Evolutionary conservation across 345 rosid species (phyloP).

Genomic region (Triadica sebifera): DNA sequence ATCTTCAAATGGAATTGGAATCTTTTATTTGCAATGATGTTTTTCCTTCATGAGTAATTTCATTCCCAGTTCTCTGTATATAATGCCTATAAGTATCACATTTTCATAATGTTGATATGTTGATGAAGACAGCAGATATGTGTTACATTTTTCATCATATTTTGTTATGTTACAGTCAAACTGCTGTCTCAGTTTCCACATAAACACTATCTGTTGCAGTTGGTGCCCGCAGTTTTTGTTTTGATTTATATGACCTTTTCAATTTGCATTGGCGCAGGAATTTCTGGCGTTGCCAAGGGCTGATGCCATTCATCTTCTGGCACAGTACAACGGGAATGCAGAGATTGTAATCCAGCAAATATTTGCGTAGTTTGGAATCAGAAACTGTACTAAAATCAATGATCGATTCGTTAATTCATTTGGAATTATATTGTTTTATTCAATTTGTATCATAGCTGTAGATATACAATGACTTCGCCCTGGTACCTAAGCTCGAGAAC

Average conservation of each 20-base stretch:
- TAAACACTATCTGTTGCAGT: too few relatives aligned
- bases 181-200: too few relatives aligned
- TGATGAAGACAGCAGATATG: too few relatives aligned
- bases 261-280: constrained; percentile 51
- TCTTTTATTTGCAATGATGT: too few relatives aligned
- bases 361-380: constrained; percentile 44
- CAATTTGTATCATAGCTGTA: constrained; percentile 16
- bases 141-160: too few relatives aligned
- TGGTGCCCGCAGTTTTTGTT: background rate
- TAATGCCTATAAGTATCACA: too few relatives aligned
- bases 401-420: constrained; percentile 24
- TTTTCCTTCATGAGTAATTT: too few relatives aligned
- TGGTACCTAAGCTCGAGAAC: background rate
- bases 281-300: constrained; percentile 97
- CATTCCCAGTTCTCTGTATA: too few relatives aligned
- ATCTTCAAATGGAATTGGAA: background rate
- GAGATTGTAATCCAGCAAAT: constrained; percentile 84
- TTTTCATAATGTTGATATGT: too few relatives aligned
- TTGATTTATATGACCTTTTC: background rate
- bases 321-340: constrained; percentile 79
- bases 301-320: constrained; percentile 88
- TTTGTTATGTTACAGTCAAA: too few relatives aligned
- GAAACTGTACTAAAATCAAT: background rate
- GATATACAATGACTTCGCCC: background rate
- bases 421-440: constrained; percentile 18